Conservation (phyloP, 225 moss, liverwort and hornwort species). For the Pseudoscleropodium purum region DNA sequence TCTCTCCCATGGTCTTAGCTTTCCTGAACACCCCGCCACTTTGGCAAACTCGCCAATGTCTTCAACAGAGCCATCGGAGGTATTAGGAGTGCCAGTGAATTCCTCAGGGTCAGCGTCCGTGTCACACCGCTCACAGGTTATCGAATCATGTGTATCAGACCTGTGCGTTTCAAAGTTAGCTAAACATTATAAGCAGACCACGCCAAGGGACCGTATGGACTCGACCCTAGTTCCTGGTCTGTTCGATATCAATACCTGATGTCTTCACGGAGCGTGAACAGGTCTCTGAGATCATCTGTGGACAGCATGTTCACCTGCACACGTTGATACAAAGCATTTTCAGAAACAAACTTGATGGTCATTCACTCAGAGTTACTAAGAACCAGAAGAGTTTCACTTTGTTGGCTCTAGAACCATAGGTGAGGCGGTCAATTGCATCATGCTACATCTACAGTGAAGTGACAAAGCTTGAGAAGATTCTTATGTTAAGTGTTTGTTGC, state of each 20-base stretch:
- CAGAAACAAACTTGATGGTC: background rate
- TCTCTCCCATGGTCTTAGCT: constrained; percentile 69
- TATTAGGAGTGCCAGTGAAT: constrained; percentile 1
- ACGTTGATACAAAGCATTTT: background rate
- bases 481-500: background rate
- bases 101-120: constrained; percentile 14
- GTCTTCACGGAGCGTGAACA: constrained; percentile 83
- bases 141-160: constrained; percentile 90
- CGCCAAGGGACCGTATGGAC: background rate
- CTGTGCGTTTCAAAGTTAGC: constrained; percentile 16
- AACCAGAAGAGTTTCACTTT: background rate
- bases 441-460: background rate
- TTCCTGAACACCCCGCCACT: constrained; percentile 70
- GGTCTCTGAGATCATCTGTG: constrained; percentile 78
- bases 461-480: background rate
- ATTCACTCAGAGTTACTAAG: background rate
- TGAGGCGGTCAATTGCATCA: background rate
- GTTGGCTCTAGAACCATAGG: background rate
- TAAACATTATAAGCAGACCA: background rate
- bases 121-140: constrained; percentile 77
- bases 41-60: constrained; percentile 88
- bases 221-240: background rate
- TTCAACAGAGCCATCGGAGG: constrained; percentile 7
- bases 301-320: constrained; percentile 90
- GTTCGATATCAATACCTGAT: constrained; percentile 31